Conservation (phyloP, 768 basidiomycete genomes). For the Sistotremastrum suecicum region DNA sequence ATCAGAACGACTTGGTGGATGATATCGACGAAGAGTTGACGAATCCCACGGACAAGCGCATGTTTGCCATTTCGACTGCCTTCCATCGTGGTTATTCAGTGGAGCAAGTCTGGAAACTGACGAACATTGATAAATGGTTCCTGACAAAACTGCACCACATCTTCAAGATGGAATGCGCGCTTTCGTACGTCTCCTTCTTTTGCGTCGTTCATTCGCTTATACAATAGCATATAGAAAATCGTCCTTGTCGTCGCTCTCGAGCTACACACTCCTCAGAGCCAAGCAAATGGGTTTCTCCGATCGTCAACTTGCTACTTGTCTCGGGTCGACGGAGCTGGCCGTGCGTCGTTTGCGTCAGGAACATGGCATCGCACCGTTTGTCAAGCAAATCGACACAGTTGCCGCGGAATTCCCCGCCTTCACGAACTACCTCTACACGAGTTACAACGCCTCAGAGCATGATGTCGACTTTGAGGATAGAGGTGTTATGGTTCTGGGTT, state of each 20-base stretch:
- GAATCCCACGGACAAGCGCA: conserved; percentile 93
- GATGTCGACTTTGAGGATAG: conserved; percentile 81
- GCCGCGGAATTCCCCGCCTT: conserved; percentile 98
- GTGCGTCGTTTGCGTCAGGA: conserved; percentile 85
- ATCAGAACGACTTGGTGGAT: conserved; percentile 73
- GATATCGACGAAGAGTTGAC: conserved; percentile 85
- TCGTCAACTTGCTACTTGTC: conserved; percentile 66
- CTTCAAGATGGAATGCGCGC: conserved; percentile 59
- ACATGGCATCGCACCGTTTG: conserved; percentile 67
- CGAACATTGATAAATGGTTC: conserved; percentile 99
- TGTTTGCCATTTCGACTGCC: conserved; percentile 92
- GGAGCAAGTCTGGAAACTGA: conserved; percentile 95
- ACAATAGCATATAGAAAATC: conserved; percentile 42
- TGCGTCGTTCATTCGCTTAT: not conserved
- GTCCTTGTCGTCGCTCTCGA: conserved; percentile 31
- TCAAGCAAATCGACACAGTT: conserved; percentile 98
- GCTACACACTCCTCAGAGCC: conserved; percentile 51
- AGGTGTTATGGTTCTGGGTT: conserved; percentile 95
- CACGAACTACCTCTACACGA: conserved; percentile 98
- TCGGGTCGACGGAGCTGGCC: conserved; percentile 86
- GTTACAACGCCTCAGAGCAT: conserved; percentile 93
- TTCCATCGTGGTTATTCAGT: conserved; percentile 88
- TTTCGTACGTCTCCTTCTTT: conserved; percentile 41
- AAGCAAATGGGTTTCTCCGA: conserved; percentile 98
- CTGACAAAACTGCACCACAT: conserved; percentile 78